These are phyloP conservation scores for Pseudozyma sp. DNA, from an alignment of 1,284 basidiomycete species.

Conservation along the genomic window DNA sequence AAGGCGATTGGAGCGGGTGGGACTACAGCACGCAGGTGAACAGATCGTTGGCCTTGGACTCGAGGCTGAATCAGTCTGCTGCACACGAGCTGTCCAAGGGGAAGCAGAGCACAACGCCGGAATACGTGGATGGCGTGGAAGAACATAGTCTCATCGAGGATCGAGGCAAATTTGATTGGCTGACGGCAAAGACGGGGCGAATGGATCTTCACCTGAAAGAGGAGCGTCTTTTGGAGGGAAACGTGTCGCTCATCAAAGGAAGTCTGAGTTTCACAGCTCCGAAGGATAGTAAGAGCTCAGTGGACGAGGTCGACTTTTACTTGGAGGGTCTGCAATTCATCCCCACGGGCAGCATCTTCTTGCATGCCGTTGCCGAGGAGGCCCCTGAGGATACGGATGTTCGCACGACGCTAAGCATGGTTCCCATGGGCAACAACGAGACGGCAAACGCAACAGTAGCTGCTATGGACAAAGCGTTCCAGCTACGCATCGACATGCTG, in stretches of 20 bases:
- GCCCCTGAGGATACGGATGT: slow-evolving; percentile 28
- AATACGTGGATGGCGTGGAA: slow-evolving; percentile 23
- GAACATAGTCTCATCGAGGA: slow-evolving; percentile 7
- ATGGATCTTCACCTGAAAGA: slow-evolving; percentile 36
- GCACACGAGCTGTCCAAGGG: neutral
- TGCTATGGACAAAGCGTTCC: slow-evolving; percentile 59
- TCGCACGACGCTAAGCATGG: slow-evolving; percentile 25
- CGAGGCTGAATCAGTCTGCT: slow-evolving; percentile 22
- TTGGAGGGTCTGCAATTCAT: slow-evolving; percentile 56
- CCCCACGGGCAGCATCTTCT: slow-evolving; percentile 35
- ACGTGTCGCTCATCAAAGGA: slow-evolving; percentile 46
- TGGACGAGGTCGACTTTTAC: slow-evolving; percentile 45
- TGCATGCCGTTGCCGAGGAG: slow-evolving; percentile 22
- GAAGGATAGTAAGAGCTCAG: neutral
- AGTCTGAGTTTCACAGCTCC: slow-evolving; percentile 30
- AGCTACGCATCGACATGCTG: slow-evolving; percentile 54
- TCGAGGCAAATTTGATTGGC: slow-evolving; percentile 33
- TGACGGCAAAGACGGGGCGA: slow-evolving; percentile 8
- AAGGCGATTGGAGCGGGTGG: slow-evolving; percentile 42
- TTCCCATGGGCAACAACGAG: slow-evolving; percentile 25
- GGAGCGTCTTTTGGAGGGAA: slow-evolving; percentile 34
- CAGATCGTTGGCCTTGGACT: slow-evolving; percentile 26
- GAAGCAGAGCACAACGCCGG: neutral
- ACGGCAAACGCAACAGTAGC: slow-evolving; percentile 47
- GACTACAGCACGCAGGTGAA: slow-evolving; percentile 35